These are phyloP conservation scores for Arachis stenosperma DNA, from an alignment of 306 rosid species.

Conservation along the genomic window DNA sequence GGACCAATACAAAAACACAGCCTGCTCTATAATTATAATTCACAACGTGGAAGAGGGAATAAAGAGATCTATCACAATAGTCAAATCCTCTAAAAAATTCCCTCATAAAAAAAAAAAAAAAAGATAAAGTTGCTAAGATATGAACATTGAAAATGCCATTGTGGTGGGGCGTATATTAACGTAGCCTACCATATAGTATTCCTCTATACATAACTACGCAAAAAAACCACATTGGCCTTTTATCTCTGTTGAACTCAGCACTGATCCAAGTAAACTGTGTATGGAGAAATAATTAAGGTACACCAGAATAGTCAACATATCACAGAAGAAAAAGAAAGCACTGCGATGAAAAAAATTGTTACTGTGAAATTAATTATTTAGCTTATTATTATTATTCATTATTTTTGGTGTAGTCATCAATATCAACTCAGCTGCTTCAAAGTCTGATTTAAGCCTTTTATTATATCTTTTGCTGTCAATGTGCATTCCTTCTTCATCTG, in stretches of 20 bases:
- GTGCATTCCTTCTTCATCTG: constrained; percentile 67
- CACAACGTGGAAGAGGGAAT: constrained; percentile 34
- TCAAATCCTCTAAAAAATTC: constrained; percentile 47
- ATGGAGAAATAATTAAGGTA: background rate
- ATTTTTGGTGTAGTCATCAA: background rate
- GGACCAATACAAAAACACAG: background rate
- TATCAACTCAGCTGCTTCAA: constrained; percentile 45
- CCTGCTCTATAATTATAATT: constrained; percentile 20
- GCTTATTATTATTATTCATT: background rate
- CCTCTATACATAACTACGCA: constrained; percentile 42
- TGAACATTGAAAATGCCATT: constrained; percentile 21
- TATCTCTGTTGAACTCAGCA: constrained; percentile 5
- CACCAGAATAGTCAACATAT: constrained; percentile 12
- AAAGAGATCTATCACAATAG: constrained; percentile 43
- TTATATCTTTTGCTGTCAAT: constrained; percentile 60
- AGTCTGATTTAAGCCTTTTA: constrained; percentile 51
- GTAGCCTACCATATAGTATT: constrained; percentile 17
- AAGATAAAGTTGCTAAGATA: constrained; percentile 6
- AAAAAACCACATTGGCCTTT: constrained; percentile 39
- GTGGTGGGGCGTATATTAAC: constrained; percentile 36
- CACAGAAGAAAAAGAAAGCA: background rate
- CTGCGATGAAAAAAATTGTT: constrained; percentile 17
- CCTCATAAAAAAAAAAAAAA: background rate
- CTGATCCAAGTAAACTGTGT: constrained; percentile 10
- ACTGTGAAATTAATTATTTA: background rate